Evolutionary conservation across 495 filamentous ascomycete species (phyloP).

Genomic region (Bryoglossum gracile): DNA sequence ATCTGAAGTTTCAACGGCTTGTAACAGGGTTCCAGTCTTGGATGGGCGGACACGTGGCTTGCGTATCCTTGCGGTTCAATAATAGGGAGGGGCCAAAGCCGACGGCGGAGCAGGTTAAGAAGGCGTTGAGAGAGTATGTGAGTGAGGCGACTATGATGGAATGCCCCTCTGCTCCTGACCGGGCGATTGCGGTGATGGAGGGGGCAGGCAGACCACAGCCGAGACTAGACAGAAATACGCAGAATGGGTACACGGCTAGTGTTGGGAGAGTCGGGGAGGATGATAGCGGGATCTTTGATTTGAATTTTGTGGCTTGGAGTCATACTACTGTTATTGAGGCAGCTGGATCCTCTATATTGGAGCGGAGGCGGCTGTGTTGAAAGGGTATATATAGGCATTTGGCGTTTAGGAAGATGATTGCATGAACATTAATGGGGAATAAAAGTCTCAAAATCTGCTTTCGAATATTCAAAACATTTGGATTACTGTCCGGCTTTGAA

Average conservation of each 20-base stretch:
- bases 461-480: not conserved
- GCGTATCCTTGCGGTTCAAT: constrained; percentile 68
- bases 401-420: not conserved
- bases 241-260: constrained; percentile 71
- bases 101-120: constrained; percentile 57
- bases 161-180: constrained; percentile 66
- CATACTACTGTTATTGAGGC: constrained; percentile 94
- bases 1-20: constrained; percentile 69
- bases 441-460: not conserved
- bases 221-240: constrained; percentile 69
- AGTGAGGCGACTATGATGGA: constrained; percentile 68
- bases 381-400: constrained; percentile 54
- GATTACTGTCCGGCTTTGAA: too few species aligned
- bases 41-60: constrained; percentile 74
- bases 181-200: constrained; percentile 70
- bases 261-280: constrained; percentile 73
- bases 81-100: constrained; percentile 28
- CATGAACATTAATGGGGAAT: not conserved
- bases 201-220: constrained; percentile 78
- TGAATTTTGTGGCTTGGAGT: constrained; percentile 74
- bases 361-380: constrained; percentile 90
- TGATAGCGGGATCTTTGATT: constrained; percentile 68
- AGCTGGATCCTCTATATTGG: constrained; percentile 88
- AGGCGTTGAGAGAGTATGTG: constrained; percentile 63
- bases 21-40: constrained; percentile 75